These are phyloP conservation scores for Linnemannia elongata DNA, from an alignment of 192 early-diverging fungal species.

Conservation along the genomic window DNA sequence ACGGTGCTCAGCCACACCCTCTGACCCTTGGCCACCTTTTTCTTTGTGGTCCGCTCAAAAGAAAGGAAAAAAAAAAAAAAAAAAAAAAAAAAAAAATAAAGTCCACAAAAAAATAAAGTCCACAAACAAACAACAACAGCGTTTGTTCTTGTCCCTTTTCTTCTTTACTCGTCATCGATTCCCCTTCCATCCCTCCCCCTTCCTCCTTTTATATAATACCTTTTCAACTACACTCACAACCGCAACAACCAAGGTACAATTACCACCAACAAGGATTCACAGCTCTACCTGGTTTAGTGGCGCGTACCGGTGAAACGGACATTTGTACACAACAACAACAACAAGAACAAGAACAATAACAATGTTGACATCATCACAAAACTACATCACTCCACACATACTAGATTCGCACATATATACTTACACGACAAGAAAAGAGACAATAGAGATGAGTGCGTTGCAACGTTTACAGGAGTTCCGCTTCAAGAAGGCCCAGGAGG, in stretches of 20 bases:
- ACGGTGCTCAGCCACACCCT: slow-evolving; percentile 20
- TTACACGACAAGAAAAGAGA: neutral
- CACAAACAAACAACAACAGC: neutral
- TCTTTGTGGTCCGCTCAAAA: neutral
- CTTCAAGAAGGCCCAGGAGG: slow-evolving; percentile 38
- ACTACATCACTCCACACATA: neutral
- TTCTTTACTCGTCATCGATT: neutral
- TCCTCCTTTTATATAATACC: neutral
- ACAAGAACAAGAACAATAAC: no score
- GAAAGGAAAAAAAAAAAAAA: neutral
- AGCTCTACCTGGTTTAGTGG: slow-evolving; percentile 12
- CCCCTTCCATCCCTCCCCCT: slow-evolving; percentile 1
- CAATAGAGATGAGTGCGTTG: slow-evolving; percentile 31
- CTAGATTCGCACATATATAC: neutral
- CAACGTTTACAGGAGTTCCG: slow-evolving; percentile 46
- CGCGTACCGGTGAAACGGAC: neutral
- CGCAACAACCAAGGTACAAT: neutral
- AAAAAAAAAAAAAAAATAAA: neutral
- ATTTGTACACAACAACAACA: no score
- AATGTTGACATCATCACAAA: no score
- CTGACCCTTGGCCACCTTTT: neutral
- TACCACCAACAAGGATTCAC: neutral
- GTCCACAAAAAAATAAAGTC: neutral
- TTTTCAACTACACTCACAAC: neutral
- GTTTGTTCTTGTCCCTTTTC: neutral